phyloP scores from a whole-genome alignment of 1,284 basidiomycete species.

The Puccinia horiana region DNA sequence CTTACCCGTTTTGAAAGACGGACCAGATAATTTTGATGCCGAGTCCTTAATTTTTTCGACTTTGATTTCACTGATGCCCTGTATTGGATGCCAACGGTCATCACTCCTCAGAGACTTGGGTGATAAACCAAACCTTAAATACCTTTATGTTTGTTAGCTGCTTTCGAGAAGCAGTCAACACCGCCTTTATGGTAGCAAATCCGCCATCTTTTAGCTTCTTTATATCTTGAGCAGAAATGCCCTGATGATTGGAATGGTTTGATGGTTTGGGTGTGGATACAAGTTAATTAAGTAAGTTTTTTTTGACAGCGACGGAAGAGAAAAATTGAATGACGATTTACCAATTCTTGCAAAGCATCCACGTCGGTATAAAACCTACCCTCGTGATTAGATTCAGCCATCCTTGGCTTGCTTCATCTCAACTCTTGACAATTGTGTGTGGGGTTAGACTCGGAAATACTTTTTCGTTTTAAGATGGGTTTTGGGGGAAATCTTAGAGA shows the following conservation, averaged over 20 bases:
- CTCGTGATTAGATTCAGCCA: not conserved
- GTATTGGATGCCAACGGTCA: conserved; percentile 24
- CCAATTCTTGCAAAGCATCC: conserved; percentile 46
- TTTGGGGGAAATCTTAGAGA: no score
- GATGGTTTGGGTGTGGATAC: not conserved
- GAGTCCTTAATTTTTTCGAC: conserved; percentile 88
- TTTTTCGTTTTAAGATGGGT: no score
- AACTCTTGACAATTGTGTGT: not conserved
- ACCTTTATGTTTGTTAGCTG: conserved; percentile 90
- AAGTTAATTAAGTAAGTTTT: not conserved
- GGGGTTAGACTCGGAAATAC: not conserved
- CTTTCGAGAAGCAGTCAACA: conserved; percentile 67
- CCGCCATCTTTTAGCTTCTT: conserved; percentile 76
- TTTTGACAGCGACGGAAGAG: not conserved
- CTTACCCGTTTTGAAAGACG: conserved; percentile 40
- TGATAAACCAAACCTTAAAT: no score
- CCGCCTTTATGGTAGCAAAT: conserved; percentile 61
- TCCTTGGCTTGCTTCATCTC: not conserved
- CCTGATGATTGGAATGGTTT: conserved; percentile 63
- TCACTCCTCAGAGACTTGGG: no score
- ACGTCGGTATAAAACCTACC: conserved; percentile 44
- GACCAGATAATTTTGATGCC: conserved; percentile 41
- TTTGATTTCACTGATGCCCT: conserved; percentile 68
- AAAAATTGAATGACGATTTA: not conserved
- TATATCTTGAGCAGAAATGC: conserved; percentile 91